Conservation (phyloP, 2,329 filamentous ascomycete genomes). For the Xylaria digitata region DNA sequence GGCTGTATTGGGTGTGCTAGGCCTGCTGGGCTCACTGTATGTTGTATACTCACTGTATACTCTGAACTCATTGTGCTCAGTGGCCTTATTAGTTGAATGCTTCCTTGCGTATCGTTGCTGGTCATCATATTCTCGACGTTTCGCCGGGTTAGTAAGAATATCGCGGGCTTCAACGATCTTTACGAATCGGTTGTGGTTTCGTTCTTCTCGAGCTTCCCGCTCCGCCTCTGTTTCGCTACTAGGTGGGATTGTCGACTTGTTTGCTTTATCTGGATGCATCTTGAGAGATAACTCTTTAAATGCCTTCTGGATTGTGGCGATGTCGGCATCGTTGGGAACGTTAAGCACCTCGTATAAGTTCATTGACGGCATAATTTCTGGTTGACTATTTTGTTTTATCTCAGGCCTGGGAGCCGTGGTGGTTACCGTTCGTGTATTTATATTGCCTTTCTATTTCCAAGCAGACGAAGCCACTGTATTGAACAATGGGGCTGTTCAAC, state of each 20-base stretch:
- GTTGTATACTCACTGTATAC: too few relatives aligned
- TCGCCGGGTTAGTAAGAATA: not conserved
- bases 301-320: not conserved
- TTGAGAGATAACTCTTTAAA: not conserved
- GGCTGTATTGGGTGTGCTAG: too few relatives aligned
- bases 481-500: not conserved
- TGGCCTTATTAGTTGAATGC: not conserved
- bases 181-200: not conserved
- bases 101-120: not conserved
- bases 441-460: not conserved
- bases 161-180: constrained; percentile 2
- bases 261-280: not conserved
- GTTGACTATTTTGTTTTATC: not conserved
- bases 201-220: not conserved
- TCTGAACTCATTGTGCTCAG: too few relatives aligned
- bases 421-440: not conserved
- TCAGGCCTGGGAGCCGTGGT: not conserved
- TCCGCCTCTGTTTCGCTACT: not conserved
- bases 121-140: not conserved
- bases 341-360: not conserved
- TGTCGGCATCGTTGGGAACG: not conserved
- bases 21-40: too few relatives aligned
- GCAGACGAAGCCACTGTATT: not conserved
- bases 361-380: not conserved
- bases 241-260: not conserved